phyloP scores from a whole-genome alignment of 371 early-diverging fungal genomes.

The Apophysomyces elegans region DNA sequence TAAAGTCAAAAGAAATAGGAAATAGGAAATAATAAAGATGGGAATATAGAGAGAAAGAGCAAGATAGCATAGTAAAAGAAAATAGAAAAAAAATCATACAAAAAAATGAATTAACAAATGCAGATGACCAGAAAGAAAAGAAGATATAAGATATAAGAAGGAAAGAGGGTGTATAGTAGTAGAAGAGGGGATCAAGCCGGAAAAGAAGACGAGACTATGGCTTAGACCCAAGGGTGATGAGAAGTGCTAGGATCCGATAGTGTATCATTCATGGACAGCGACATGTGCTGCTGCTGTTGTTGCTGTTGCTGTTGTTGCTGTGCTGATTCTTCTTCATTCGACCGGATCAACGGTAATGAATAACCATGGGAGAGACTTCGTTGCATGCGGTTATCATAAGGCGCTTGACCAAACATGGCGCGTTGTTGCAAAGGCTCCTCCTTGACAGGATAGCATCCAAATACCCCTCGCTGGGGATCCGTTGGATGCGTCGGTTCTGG shows the following conservation, averaged over 20 bases:
- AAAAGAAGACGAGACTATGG: not conserved
- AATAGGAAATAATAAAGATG: not conserved
- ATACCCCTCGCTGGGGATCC: not conserved
- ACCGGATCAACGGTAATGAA: not conserved
- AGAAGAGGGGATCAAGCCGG: too few relatives aligned
- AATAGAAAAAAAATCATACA: not conserved
- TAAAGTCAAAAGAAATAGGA: not conserved
- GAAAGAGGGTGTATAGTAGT: too few relatives aligned
- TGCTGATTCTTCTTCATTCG: not conserved
- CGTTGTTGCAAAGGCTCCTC: not conserved
- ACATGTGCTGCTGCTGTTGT: not conserved
- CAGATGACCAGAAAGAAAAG: not conserved
- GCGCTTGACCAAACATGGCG: not conserved
- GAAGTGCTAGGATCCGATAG: not conserved
- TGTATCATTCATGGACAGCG: not conserved
- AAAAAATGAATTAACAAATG: not conserved
- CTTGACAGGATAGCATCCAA: not conserved
- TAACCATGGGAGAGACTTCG: slow-evolving; percentile 1
- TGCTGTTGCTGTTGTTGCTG: not conserved
- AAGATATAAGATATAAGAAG: not conserved
- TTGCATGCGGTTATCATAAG: not conserved
- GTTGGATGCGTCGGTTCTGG: not conserved
- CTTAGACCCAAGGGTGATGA: not conserved
- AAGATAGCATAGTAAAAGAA: not conserved
- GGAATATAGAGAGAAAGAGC: too few relatives aligned